Percentiles rank a stretch among this genome's conserved stretches.
These are phyloP conservation scores for Backusella luteola DNA, from an alignment of 192 early-diverging fungal species.

Conservation along the genomic window DNA sequence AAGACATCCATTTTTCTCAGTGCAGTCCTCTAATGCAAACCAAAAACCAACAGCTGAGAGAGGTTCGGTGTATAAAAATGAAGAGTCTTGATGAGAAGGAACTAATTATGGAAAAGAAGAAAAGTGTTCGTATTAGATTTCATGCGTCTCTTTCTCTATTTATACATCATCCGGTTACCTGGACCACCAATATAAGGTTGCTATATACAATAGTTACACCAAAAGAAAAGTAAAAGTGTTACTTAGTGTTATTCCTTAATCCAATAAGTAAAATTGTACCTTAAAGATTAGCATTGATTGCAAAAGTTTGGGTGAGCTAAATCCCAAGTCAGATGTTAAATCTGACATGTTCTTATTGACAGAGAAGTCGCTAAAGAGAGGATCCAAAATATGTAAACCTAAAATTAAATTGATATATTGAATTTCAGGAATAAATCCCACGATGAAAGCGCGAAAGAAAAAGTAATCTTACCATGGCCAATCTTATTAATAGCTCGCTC, in stretches of 20 bases:
- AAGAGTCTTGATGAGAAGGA: constrained; percentile 87
- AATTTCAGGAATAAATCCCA: neutral
- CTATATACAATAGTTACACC: constrained; percentile 5
- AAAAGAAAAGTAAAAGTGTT: neutral
- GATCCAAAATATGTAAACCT: constrained; percentile 80
- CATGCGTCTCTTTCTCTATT: neutral
- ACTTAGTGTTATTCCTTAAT: neutral
- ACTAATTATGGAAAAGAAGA: constrained; percentile 50
- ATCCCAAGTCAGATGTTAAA: constrained; percentile 62
- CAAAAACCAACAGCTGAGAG: constrained; percentile 83
- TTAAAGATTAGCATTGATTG: constrained; percentile 95
- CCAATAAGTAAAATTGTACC: constrained; percentile 15
- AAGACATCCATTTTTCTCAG: constrained; percentile 82
- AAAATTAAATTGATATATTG: neutral
- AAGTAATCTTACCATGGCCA: constrained; percentile 64
- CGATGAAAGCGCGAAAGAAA: neutral
- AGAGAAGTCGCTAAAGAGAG: constrained; percentile 68
- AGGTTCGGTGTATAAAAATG: constrained; percentile 89
- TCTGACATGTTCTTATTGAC: constrained; percentile 47
- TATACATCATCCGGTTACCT: constrained; percentile 11
- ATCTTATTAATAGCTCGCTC: constrained; percentile 83
- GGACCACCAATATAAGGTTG: constrained; percentile 58
- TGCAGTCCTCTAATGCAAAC: constrained; percentile 94
- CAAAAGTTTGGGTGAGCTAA: constrained; percentile 68
- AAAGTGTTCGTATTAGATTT: constrained; percentile 14